Base-by-base conservation (phyloP, 768 basidiomycete genomes). In the Auricularia cornea region DNA sequence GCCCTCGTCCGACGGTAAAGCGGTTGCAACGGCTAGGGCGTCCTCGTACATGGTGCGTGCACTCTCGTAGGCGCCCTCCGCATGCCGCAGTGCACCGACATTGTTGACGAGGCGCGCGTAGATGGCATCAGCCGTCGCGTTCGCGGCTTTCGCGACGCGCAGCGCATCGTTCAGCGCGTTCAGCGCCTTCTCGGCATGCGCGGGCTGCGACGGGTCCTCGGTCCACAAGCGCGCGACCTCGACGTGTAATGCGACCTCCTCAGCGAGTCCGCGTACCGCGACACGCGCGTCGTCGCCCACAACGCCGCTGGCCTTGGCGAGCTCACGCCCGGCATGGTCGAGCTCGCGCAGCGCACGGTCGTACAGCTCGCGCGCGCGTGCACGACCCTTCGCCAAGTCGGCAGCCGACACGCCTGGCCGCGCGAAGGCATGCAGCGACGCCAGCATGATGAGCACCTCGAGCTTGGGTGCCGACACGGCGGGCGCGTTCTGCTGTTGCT, bases 141-240 rank as follows among this genome's bases (percentile, higher is more conserved):
- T 80, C 3, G 69, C 74, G 0, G 77, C 75, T 67, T 85, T 81
- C 64, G 84, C 83, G 62, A 90, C 83, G 59, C 84, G 77, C 59
- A 88, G 71, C 0, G 94, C 92, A 60, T 92, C 87, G 65, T 83
- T 82, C 61, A 93, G 81, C 2, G 91, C 89, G 64, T 81, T 85
- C 3, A 83, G 77, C 62, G 89, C 87, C 60, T 88, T 85, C 30
- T 91, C 91, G 16, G 88, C 66, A 70, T 81, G 87, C 12, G 44
- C 23, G 44, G 44, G 23, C 6, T 48, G 44, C 11, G 54, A 20
- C 16, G 56, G 23, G 64, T 94, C 91, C 3, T 83, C 86, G 69
- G 91, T 89, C 90, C 94, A 98, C 62, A 97, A 73, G 56, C 87
- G 84, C 12, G 93, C 93, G 64, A 98, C 86, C 72, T 98, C 95